Evolutionary conservation across 164 flowering plant genomes (phyloP).

Genomic region (Aristolochia fimbriata): DNA sequence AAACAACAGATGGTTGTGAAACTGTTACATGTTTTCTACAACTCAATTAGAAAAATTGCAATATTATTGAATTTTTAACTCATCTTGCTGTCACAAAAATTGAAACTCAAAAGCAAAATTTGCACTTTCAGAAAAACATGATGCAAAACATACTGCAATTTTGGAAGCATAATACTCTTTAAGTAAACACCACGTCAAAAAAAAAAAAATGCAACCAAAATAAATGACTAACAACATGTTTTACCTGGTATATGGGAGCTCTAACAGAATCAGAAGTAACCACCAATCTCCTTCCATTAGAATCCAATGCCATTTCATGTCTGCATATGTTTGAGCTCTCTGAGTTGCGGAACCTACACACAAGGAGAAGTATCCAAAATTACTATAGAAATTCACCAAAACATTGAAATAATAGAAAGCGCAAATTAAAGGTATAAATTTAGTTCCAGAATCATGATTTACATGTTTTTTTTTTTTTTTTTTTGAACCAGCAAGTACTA

Average conservation of each 20-base stretch:
- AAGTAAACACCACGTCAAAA: not conserved
- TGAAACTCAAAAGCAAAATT: not conserved
- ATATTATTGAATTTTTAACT: too few relatives aligned
- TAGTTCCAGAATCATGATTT: too few relatives aligned
- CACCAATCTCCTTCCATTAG: slow-evolving; percentile 60
- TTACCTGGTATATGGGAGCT: slow-evolving; percentile 92
- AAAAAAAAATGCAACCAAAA: not conserved
- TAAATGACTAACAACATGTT: not conserved
- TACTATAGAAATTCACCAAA: not conserved
- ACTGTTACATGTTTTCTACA: not conserved
- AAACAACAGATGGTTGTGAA: not conserved
- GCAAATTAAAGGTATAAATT: too few relatives aligned
- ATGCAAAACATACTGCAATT: not conserved
- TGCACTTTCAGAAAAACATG: not conserved
- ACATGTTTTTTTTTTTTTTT: too few relatives aligned
- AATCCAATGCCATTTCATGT: slow-evolving; percentile 85
- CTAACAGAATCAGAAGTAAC: slow-evolving; percentile 70
- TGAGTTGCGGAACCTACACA: slow-evolving; percentile 42
- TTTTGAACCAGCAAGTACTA: too few relatives aligned
- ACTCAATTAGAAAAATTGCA: not conserved
- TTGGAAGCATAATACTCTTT: not conserved
- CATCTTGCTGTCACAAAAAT: too few relatives aligned
- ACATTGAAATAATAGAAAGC: too few relatives aligned
- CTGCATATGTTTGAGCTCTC: slow-evolving; percentile 30
- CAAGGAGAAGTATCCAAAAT: not conserved